Conservation (phyloP, 495 filamentous ascomycete species). For the Paragyromitra xinjiangensis region DNA sequence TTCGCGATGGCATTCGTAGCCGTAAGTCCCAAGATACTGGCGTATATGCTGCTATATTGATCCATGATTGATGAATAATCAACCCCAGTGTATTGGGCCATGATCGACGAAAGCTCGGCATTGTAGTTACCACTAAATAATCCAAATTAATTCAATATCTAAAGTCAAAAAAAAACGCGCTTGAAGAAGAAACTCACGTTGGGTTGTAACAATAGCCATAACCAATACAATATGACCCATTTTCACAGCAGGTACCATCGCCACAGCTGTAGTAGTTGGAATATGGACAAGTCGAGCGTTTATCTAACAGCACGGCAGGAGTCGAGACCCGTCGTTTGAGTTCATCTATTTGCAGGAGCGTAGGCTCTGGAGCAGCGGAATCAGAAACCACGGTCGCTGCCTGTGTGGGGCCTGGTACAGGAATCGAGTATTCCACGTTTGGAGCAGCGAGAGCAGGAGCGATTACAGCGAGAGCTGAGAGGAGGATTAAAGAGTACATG, state of each 20-base stretch:
- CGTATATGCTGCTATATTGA: neutral
- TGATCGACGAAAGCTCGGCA: constrained; percentile 20
- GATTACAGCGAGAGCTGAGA: constrained; percentile 15
- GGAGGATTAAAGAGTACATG: constrained; percentile 28
- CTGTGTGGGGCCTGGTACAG: constrained; percentile 5
- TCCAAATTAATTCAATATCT: neutral
- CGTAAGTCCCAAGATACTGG: neutral
- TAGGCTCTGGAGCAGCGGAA: neutral
- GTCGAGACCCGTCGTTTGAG: neutral
- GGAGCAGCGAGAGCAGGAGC: constrained; percentile 21
- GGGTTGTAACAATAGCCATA: constrained; percentile 10
- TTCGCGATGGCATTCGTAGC: no score
- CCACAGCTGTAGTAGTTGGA: neutral
- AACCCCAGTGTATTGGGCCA: neutral
- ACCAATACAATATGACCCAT: constrained; percentile 7
- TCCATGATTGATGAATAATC: constrained; percentile 7
- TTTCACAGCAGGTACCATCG: constrained; percentile 16
- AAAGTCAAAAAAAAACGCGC: neutral
- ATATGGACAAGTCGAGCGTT: neutral
- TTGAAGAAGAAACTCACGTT: neutral
- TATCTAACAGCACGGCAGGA: neutral
- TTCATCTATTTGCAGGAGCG: neutral
- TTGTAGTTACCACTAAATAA: neutral
- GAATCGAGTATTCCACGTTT: neutral
- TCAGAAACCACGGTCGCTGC: neutral